phyloP scores from a whole-genome alignment of 129 eudicot species.

The Chrysanthemum makinoi region DNA sequence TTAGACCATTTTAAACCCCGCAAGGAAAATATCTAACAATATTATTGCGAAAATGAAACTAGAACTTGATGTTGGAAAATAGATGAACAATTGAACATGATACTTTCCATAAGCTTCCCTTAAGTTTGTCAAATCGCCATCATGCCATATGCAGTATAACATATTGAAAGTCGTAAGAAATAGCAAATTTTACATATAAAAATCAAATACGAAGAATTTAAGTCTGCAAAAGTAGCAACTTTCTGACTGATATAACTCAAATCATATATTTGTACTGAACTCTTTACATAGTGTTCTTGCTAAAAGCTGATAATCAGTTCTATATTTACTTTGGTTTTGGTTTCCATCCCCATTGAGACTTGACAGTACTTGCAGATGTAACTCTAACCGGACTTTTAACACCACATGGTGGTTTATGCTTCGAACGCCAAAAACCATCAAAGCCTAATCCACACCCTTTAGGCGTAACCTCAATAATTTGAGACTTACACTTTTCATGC shows the following conservation, averaged over 20 bases:
- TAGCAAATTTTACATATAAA: no score
- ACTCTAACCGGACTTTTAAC: constrained; percentile 55
- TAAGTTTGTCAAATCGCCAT: no score
- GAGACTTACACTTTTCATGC: constrained; percentile 17
- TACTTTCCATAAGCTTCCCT: no score
- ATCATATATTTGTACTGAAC: constrained; percentile 15
- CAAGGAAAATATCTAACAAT: no score
- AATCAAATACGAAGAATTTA: no score
- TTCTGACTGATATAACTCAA: not conserved
- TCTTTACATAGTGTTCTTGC: constrained; percentile 6
- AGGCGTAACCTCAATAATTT: constrained; percentile 22
- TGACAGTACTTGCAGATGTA: constrained; percentile 31
- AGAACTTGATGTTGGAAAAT: no score
- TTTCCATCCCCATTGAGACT: constrained; percentile 42
- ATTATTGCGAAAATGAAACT: no score
- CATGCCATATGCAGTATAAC: no score
- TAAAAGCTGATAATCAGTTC: not conserved
- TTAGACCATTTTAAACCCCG: no score
- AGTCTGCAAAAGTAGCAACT: not conserved
- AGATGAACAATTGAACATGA: no score
- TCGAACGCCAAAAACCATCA: constrained; percentile 45
- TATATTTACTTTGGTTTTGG: constrained; percentile 17
- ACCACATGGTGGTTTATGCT: constrained; percentile 50
- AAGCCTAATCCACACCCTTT: constrained; percentile 76
- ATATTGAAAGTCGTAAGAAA: no score